phyloP scores from a whole-genome alignment of 495 filamentous ascomycete genomes.

The Neurospora hispaniola region DNA sequence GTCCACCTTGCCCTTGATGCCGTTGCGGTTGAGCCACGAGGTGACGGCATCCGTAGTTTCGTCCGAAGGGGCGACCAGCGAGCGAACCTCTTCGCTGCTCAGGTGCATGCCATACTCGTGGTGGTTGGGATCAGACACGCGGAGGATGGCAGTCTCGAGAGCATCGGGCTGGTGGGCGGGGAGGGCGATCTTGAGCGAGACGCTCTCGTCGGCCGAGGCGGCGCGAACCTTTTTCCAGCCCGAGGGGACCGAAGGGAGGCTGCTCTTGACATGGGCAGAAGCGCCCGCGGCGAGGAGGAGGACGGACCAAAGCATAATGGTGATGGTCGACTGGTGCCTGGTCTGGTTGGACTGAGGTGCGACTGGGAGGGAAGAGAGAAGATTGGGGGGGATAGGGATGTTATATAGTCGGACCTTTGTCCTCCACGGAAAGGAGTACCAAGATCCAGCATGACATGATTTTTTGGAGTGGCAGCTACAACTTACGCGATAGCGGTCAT shows the following conservation, averaged over 20 bases:
- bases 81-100: constrained; percentile 40
- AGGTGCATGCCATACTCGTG: constrained; percentile 47
- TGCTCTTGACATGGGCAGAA: constrained; percentile 40
- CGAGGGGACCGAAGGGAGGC: constrained; percentile 29
- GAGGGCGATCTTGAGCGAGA: constrained; percentile 26
- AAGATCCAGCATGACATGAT: not conserved
- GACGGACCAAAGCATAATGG: constrained; percentile 17
- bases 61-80: constrained; percentile 39
- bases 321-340: not conserved
- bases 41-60: constrained; percentile 29
- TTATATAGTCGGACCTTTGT: not conserved
- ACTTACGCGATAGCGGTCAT: not conserved
- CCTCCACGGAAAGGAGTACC: no score
- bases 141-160: constrained; percentile 41
- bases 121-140: constrained; percentile 46
- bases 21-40: constrained; percentile 40
- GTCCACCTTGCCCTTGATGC: constrained; percentile 37
- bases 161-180: constrained; percentile 34
- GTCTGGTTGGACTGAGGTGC: not conserved
- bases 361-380: not conserved
- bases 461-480: not conserved
- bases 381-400: not conserved
- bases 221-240: constrained; percentile 33
- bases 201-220: constrained; percentile 22
- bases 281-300: constrained; percentile 31